Conservation (phyloP, 129 eudicot species). For the Lactuca saligna region DNA sequence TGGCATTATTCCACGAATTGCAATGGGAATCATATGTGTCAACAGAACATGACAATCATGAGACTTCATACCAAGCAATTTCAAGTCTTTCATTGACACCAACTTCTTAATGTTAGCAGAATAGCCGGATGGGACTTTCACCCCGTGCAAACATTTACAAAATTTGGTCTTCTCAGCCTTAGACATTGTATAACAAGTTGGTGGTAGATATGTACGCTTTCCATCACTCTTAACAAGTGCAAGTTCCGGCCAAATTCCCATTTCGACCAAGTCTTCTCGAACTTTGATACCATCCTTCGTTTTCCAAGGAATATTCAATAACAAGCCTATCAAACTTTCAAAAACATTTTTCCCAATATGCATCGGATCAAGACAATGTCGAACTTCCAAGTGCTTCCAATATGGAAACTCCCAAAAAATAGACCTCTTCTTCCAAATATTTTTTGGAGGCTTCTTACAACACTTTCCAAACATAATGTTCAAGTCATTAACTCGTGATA, state of each 20-base stretch:
- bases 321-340: background rate
- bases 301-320: background rate
- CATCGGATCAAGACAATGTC: background rate
- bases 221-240: background rate
- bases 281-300: background rate
- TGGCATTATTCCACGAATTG: background rate
- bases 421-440: no score
- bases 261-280: background rate
- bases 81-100: no score
- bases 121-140: no score
- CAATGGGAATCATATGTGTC: no score
- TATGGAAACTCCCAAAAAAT: background rate
- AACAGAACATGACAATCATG: background rate
- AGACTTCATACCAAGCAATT: background rate
- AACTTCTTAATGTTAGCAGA: no score
- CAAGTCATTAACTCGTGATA: background rate
- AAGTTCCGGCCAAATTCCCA: background rate
- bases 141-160: no score
- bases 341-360: background rate
- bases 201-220: background rate
- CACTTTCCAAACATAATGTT: no score
- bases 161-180: background rate
- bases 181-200: slow-evolving; percentile 1
- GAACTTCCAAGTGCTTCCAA: background rate
- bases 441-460: no score